Percentiles rank a stretch among this genome's conserved stretches.
These are phyloP conservation scores for Mrakia frigida DNA, from an alignment of 768 basidiomycete genomes.

Conservation along the genomic window DNA sequence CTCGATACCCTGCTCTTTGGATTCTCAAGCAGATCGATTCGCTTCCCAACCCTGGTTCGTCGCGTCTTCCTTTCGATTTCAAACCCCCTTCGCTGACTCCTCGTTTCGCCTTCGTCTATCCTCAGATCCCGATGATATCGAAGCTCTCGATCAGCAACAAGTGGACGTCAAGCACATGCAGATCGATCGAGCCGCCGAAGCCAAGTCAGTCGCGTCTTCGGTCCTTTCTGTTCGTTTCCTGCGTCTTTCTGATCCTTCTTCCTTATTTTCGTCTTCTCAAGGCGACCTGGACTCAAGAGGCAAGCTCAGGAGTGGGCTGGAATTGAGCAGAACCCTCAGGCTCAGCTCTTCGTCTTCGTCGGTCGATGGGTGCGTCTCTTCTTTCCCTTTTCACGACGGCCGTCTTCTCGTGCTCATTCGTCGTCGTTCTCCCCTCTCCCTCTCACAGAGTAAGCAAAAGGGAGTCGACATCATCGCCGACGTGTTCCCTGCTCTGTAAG, in stretches of 20 bases:
- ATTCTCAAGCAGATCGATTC: slow-evolving; percentile 93
- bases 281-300: slow-evolving; percentile 77
- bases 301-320: slow-evolving; percentile 95
- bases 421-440: slow-evolving; percentile 40
- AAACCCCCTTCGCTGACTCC: too few species aligned
- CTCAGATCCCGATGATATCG: slow-evolving; percentile 84
- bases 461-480: slow-evolving; percentile 95
- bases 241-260: neutral
- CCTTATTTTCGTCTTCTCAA: neutral
- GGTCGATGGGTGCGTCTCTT: slow-evolving; percentile 63
- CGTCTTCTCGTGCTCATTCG: neutral
- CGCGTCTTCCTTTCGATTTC: too few species aligned
- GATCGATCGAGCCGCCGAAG: slow-evolving; percentile 74
- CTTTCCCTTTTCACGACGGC: neutral
- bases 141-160: slow-evolving; percentile 75
- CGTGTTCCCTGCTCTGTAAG: slow-evolving; percentile 73
- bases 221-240: neutral
- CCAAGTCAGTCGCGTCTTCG: slow-evolving; percentile 44
- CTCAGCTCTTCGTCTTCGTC: slow-evolving; percentile 91
- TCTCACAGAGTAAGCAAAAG: slow-evolving; percentile 67
- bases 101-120: too few species aligned
- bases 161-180: slow-evolving; percentile 65
- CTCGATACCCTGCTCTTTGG: slow-evolving; percentile 92
- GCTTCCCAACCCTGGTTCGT: slow-evolving; percentile 65
- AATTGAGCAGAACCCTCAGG: slow-evolving; percentile 80